Conservation (phyloP, 768 basidiomycete genomes). For the Suillus bovinus region DNA sequence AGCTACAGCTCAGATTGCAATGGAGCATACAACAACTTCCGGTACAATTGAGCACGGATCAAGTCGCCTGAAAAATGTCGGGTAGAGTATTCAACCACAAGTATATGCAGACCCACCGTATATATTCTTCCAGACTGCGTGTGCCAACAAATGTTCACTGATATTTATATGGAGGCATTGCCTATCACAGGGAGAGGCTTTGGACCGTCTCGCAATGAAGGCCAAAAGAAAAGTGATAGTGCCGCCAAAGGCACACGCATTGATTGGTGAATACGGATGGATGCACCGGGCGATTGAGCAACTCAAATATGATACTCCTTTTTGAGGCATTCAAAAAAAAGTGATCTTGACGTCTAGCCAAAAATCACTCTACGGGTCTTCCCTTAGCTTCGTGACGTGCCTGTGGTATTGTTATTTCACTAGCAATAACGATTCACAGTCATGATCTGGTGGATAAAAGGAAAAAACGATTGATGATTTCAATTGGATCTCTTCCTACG, state of each 20-base stretch:
- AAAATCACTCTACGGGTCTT: neutral
- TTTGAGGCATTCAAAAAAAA: neutral
- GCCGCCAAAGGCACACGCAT: neutral
- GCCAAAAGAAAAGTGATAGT: neutral
- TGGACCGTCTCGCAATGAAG: conserved; percentile 19
- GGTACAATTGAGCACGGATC: neutral
- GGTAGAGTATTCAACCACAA: no score
- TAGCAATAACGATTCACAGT: neutral
- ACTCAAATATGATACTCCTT: neutral
- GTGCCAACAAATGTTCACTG: conserved; percentile 32
- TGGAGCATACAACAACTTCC: conserved; percentile 4
- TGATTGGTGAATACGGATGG: neutral
- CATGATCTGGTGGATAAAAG: neutral
- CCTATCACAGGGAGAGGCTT: conserved; percentile 29
- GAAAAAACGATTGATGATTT: neutral
- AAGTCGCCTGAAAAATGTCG: neutral
- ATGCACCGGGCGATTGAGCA: neutral
- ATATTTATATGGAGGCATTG: conserved; percentile 26
- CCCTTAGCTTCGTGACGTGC: neutral
- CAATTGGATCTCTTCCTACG: neutral
- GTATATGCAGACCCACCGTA: conserved; percentile 27
- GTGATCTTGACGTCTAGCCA: neutral
- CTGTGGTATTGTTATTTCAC: neutral
- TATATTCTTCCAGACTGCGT: conserved; percentile 28
- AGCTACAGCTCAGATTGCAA: neutral